phyloP scores from a whole-genome alignment of 179 eudicot genomes.

The Sideroxylon spinosum region DNA sequence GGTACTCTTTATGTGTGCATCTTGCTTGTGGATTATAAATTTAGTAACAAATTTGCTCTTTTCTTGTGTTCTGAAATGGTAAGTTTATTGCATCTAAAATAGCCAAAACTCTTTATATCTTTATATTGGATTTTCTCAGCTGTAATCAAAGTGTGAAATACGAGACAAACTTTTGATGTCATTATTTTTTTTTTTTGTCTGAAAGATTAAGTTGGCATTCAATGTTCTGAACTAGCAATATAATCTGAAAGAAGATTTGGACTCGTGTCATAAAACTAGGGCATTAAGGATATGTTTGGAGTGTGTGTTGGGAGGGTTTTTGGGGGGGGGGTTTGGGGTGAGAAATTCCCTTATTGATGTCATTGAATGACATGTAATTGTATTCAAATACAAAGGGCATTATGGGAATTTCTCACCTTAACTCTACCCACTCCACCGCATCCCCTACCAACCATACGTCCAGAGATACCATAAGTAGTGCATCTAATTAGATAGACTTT shows the following conservation, averaged over 20 bases:
- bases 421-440: no score
- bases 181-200: no score
- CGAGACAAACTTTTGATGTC: neutral
- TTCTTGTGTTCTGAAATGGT: neutral
- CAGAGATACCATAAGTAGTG: neutral
- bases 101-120: neutral
- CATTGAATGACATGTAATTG: no score
- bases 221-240: neutral
- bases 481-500: neutral
- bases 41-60: neutral
- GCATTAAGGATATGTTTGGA: no score
- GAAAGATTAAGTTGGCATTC: neutral
- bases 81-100: neutral
- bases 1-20: slow-evolving; percentile 32
- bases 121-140: neutral
- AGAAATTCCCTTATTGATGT: no score
- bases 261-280: neutral
- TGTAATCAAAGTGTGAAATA: neutral
- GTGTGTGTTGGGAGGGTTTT: no score
- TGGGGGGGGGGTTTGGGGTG: no score
- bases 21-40: neutral
- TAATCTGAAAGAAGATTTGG: neutral
- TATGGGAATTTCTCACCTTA: no score
- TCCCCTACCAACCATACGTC: no score
- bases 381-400: no score